Evolutionary conservation across 176 grass and related monocot species (phyloP).

Genomic region (Ensete glaucum): DNA sequence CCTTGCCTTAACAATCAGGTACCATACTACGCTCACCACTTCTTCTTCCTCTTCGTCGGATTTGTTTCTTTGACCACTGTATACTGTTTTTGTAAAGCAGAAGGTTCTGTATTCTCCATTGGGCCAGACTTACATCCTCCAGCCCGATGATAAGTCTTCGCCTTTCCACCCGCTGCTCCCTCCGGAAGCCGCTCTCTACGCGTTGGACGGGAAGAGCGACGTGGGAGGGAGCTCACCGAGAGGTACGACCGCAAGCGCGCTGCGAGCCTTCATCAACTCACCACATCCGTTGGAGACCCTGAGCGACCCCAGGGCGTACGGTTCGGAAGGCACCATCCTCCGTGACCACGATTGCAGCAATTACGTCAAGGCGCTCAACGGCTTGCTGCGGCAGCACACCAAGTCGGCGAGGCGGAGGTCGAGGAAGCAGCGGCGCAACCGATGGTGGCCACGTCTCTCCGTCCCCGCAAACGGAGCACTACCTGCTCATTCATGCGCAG

Average conservation of each 20-base stretch:
- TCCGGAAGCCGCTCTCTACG: slow-evolving; percentile 64
- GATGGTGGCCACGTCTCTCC: slow-evolving; percentile 5
- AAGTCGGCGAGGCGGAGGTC: slow-evolving; percentile 24
- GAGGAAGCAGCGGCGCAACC: slow-evolving; percentile 21
- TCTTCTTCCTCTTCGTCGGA: not conserved
- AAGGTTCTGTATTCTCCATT: slow-evolving; percentile 73
- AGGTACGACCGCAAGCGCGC: slow-evolving; percentile 38
- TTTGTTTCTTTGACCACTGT: too few relatives aligned
- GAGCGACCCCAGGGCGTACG: slow-evolving; percentile 77
- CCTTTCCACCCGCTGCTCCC: slow-evolving; percentile 75
- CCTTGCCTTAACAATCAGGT: slow-evolving; percentile 76
- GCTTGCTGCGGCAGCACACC: slow-evolving; percentile 46
- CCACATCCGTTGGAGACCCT: slow-evolving; percentile 92
- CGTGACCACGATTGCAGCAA: slow-evolving; percentile 94
- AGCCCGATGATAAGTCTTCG: slow-evolving; percentile 54
- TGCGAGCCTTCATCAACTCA: slow-evolving; percentile 85
- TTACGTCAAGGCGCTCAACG: slow-evolving; percentile 53
- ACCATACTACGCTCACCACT: not conserved
- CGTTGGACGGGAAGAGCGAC: slow-evolving; percentile 28
- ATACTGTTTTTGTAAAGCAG: slow-evolving; percentile 14
- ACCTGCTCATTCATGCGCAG: not conserved
- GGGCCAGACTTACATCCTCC: slow-evolving; percentile 78
- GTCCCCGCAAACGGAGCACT: not conserved
- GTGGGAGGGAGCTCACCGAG: slow-evolving; percentile 16
- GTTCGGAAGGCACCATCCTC: slow-evolving; percentile 71